Evolutionary conservation across 2,329 filamentous ascomycete species (phyloP), one percentile per base, ranked within the genome.

Genomic region (Nannizziopsis arthrosporioides): DNA sequence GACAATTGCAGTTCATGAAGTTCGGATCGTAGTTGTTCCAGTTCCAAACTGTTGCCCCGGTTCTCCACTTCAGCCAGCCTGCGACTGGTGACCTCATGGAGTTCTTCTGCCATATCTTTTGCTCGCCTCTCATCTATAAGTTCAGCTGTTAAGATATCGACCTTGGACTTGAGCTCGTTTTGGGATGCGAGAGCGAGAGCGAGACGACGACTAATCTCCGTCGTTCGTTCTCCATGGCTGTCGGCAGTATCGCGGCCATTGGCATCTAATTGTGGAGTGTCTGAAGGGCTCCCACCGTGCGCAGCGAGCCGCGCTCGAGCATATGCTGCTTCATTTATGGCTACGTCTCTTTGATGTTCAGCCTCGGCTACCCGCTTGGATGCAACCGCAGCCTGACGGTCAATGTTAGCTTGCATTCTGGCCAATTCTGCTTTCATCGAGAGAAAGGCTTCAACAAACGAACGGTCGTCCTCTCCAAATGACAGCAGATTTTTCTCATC

Each of bases 301-400:
- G 88, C 89, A 27, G 89, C 89, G 44, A 95, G 72, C 62, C 87
- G 95, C 2, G 93, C 88, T 62, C 93, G 94, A 31, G 89, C 86
- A 65, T 96, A 96, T 0, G 92, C 84, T 1, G 92, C 92, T 68
- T 98, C 93, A 57, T 83, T 85, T 47, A 98, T 82, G n/a, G 92
- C 92, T 36, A 84, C 81, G 66, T 98, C 92, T 44, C 93, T 78
- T 69, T 98, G 92, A 62, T 85, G 89, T 63, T 98, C 92, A 1
- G 93, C 84, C 62, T 95, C 89, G 1, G 90, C 89, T 53, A 98
- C 89, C 53, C 90, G 81, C 63, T 84, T 89, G 0, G 89, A 87
- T 7, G 92, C 89, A 48, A 86, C 71, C 6, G 86, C 74, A 10
- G 88, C 85, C 68, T 96, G 92, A 56, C 86, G 81, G 57, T 95